Conservation (phyloP, 31 red algal genomes). For the Odonthalia washingtoniensis region DNA sequence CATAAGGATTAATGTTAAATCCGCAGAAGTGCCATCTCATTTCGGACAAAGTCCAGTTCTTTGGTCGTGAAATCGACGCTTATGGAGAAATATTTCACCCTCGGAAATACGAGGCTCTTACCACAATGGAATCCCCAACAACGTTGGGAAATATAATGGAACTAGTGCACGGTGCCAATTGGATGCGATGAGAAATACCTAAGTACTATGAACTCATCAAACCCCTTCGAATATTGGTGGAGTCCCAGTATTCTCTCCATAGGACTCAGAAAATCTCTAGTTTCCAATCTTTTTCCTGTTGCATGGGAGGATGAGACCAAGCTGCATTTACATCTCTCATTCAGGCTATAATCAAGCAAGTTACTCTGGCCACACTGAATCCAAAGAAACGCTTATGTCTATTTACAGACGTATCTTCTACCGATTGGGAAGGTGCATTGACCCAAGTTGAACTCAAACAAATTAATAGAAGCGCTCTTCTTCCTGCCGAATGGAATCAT, state of each 20-base stretch:
- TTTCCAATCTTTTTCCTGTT: slow-evolving; percentile 30
- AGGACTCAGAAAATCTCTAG: slow-evolving; percentile 31
- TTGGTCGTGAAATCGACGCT: background rate
- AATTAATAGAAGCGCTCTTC: background rate
- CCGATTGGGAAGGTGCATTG: slow-evolving; percentile 37
- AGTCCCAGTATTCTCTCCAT: background rate
- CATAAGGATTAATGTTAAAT: background rate
- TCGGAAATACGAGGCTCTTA: background rate
- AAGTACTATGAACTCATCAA: slow-evolving; percentile 20
- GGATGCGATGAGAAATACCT: slow-evolving; percentile 58
- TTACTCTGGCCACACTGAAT: slow-evolving; percentile 7
- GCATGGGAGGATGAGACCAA: slow-evolving; percentile 26
- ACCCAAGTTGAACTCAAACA: slow-evolving; percentile 31
- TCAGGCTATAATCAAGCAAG: slow-evolving; percentile 23
- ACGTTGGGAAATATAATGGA: slow-evolving; percentile 38
- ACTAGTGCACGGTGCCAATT: slow-evolving; percentile 50
- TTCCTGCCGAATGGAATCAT: slow-evolving; percentile 19
- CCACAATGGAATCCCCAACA: slow-evolving; percentile 38
- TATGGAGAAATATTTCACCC: slow-evolving; percentile 1
- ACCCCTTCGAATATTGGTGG: slow-evolving; percentile 27
- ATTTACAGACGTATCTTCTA: slow-evolving; percentile 38
- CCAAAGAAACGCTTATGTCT: slow-evolving; percentile 45
- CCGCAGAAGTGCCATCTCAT: background rate
- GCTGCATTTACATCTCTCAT: slow-evolving; percentile 28
- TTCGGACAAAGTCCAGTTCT: background rate